A percentile compares a stretch with the other conserved stretches of the same genome.
Evolutionary conservation across 371 early-diverging fungal genomes (phyloP).

Genomic region (Haplosporangium sp.): DNA sequence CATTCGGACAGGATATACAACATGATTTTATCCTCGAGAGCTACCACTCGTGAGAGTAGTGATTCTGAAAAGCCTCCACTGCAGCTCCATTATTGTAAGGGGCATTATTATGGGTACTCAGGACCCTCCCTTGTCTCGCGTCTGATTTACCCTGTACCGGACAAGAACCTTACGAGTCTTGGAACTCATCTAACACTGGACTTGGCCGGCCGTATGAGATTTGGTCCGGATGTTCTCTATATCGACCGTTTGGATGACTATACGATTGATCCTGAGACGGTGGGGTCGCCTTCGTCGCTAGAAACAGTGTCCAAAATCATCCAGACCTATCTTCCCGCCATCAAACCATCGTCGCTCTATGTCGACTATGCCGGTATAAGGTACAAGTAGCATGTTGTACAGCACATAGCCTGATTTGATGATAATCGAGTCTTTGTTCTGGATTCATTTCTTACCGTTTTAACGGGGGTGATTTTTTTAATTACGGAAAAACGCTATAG

Average conservation of each 20-base stretch:
- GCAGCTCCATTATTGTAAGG: conserved; percentile 77
- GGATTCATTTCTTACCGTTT: conserved; percentile 1
- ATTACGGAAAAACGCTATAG: conserved; percentile 48
- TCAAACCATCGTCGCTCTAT: conserved; percentile 66
- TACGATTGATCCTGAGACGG: conserved; percentile 58
- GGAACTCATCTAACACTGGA: conserved; percentile 91
- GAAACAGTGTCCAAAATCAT: conserved; percentile 61
- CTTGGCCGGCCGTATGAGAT: conserved; percentile 78
- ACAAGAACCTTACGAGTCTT: conserved; percentile 74
- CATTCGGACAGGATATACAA: conserved; percentile 74
- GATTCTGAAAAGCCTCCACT: conserved; percentile 29
- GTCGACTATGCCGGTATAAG: conserved; percentile 87
- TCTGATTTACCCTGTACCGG: conserved; percentile 90
- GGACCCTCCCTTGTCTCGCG: conserved; percentile 60
- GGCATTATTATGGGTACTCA: conserved; percentile 78
- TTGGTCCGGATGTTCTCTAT: conserved; percentile 87
- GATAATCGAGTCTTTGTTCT: neutral
- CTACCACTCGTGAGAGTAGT: neutral
- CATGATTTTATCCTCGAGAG: conserved; percentile 49
- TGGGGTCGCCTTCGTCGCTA: conserved; percentile 58
- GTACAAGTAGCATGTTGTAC: conserved; percentile 40
- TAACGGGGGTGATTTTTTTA: neutral
- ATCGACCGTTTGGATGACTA: conserved; percentile 71
- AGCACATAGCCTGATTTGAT: neutral
- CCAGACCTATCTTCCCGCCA: conserved; percentile 68